Percentiles rank a stretch among this genome's conserved stretches.
These are phyloP conservation scores for Colletotrichum siamense DNA, from an alignment of 2,329 filamentous ascomycete species.

Conservation along the genomic window DNA sequence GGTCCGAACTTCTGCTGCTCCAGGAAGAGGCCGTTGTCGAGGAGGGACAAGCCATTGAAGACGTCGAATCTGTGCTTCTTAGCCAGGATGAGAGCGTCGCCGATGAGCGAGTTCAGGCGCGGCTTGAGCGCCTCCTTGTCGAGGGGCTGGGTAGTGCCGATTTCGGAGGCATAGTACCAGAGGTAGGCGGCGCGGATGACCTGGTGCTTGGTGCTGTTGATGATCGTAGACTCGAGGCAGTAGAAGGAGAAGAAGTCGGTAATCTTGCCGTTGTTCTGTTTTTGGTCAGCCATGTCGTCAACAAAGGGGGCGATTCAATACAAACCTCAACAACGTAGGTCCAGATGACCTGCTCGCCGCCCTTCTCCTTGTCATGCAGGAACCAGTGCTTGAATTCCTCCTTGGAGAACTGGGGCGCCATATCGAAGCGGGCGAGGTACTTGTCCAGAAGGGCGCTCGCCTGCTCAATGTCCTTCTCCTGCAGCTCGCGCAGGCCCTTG, in stretches of 20 bases:
- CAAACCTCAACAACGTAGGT: conserved; percentile 84
- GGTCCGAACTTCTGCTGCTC: conserved; percentile 93
- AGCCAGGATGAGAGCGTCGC: conserved; percentile 86
- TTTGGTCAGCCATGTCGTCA: conserved; percentile 16
- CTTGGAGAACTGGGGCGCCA: conserved; percentile 80
- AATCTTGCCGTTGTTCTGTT: conserved; percentile 71
- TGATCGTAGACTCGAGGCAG: conserved; percentile 89
- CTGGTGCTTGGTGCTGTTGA: conserved; percentile 78
- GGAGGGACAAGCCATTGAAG: conserved; percentile 91
- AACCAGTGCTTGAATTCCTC: conserved; percentile 92
- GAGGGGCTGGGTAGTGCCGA: conserved; percentile 66
- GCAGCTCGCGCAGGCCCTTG: conserved; percentile 80
- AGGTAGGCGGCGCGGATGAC: conserved; percentile 90
- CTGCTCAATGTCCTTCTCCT: conserved; percentile 76
- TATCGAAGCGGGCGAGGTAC: conserved; percentile 81
- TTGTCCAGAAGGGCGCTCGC: conserved; percentile 77
- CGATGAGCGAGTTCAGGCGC: conserved; percentile 81
- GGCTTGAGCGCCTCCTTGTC: conserved; percentile 69
- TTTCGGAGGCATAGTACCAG: conserved; percentile 93
- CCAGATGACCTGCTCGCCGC: conserved; percentile 86
- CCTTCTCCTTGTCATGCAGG: conserved; percentile 68
- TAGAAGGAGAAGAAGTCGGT: conserved; percentile 99
- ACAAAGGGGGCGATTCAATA: background rate
- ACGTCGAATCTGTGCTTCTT: conserved; percentile 90
- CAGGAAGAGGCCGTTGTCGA: conserved; percentile 94